Percentiles rank a stretch among this genome's conserved stretches.
These are phyloP conservation scores for Silene noctiflora DNA, from an alignment of 179 eudicot species.

Conservation along the genomic window DNA sequence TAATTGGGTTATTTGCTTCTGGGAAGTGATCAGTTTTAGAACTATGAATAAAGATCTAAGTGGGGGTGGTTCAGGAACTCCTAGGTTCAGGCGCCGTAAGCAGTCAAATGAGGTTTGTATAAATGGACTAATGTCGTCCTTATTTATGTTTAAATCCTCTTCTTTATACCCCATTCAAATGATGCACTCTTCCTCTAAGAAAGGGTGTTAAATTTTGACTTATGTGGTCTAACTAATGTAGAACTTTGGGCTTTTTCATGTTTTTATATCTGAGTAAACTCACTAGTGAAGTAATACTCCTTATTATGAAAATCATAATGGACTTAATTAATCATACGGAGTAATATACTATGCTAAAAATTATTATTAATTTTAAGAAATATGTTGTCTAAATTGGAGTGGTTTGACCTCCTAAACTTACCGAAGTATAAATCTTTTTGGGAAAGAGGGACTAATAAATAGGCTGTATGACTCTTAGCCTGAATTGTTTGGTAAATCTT, in stretches of 20 bases:
- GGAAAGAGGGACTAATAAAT: background rate
- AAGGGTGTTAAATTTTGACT: too few relatives aligned
- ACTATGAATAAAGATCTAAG: constrained; percentile 60
- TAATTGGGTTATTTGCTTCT: constrained; percentile 2
- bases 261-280: background rate
- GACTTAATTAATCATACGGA: background rate
- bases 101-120: constrained; percentile 70
- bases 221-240: too few relatives aligned
- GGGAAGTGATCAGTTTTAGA: constrained; percentile 22
- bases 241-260: too few relatives aligned
- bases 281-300: background rate
- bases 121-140: background rate
- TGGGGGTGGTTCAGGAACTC: constrained; percentile 51
- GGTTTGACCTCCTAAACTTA: background rate
- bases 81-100: constrained; percentile 73
- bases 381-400: background rate
- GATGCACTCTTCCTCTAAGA: too few relatives aligned
- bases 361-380: background rate
- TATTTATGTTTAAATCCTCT: too few relatives aligned
- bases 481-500: background rate
- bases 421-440: too few relatives aligned
- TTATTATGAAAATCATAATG: background rate
- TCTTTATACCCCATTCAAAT: too few relatives aligned
- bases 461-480: background rate
- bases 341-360: background rate